These are phyloP conservation scores for Selaginella moellendorffii DNA, from an alignment of 75 land plant genomes.

Conservation along the genomic window DNA sequence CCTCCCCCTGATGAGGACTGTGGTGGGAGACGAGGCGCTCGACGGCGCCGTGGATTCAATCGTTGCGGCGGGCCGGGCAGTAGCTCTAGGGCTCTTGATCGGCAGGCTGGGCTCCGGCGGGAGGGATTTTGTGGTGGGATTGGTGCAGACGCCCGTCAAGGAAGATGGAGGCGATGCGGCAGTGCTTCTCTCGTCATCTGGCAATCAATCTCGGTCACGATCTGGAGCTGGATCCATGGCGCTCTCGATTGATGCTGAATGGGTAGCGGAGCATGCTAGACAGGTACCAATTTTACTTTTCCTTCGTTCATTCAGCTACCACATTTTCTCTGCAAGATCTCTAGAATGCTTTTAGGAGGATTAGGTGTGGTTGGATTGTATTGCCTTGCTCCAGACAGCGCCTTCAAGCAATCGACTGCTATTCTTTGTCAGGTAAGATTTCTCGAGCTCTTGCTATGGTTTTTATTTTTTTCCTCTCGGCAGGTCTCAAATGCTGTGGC, in stretches of 20 bases:
- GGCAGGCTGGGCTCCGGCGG: not conserved
- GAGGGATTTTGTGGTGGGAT: not conserved
- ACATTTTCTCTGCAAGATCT: not conserved
- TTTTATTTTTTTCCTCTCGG: no score
- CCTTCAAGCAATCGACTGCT: not conserved
- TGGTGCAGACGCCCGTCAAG: not conserved
- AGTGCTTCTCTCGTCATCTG: not conserved
- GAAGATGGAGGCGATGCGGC: not conserved
- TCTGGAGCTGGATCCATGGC: not conserved
- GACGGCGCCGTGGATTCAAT: not conserved
- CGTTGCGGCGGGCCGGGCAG: not conserved
- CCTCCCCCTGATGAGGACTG: not conserved
- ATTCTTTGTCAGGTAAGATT: not conserved
- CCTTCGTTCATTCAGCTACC: no score
- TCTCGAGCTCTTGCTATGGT: no score
- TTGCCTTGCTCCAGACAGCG: not conserved
- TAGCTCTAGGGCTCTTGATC: not conserved
- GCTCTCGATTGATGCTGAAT: not conserved
- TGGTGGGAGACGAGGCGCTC: not conserved
- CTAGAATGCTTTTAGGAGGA: not conserved
- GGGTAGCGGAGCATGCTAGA: not conserved
- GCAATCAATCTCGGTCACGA: not conserved
- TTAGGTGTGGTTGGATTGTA: not conserved
- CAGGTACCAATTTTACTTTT: not conserved
- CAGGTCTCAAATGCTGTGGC: not conserved